Base-by-base conservation (phyloP, 768 basidiomycete species). In the Heimioporus sp. region DNA sequence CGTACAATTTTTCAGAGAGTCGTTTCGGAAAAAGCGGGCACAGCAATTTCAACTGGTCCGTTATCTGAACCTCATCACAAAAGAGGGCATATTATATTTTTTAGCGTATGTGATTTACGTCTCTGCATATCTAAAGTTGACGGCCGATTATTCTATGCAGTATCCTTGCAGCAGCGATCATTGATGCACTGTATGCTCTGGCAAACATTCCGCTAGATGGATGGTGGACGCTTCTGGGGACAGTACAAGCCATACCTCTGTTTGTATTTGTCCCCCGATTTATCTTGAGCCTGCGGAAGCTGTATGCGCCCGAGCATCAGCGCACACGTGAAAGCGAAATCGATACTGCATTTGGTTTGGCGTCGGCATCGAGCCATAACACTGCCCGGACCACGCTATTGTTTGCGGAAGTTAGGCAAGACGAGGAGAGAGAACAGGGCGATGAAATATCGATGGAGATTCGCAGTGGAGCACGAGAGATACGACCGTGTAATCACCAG, bases 71-170 rank as follows among this genome's bases (percentile, higher is more conserved):
- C 13, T 38, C 7, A 35, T 50, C 36, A 21, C 35, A 4, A 37
- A 43, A n/a, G 43, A 50, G 13, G 42, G 49, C 36, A 37, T 44
- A 3, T 5, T 44, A 13, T 44, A 50, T 42, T 50, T 50, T 30
- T 6, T 50, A 10, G 24, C 21, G 49, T 50, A 44, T 8, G 49
- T 17, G 15, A 34, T 30, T 19, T 2, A 10, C 4, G 5, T 11
- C 12, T 11, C 34, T 35, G 11, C 10, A 13, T 6, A 9, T 50
- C 8, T n/a, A 15, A 15, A 2, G 9, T n/a, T 38, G 6, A 44
- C 13, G n/a, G 10, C 17, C 15, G 5, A 8, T 35, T 35, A 5
- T 35, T 1, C 17, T 20, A 7, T 35, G 10, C 17, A 44, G 31
- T 31, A 44, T 44, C 19, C 19, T 44, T 6, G 17, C 34, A 10